Evolutionary conservation across 164 flowering plant species (phyloP).

Genomic region (Magnolia kwangsiensis): DNA sequence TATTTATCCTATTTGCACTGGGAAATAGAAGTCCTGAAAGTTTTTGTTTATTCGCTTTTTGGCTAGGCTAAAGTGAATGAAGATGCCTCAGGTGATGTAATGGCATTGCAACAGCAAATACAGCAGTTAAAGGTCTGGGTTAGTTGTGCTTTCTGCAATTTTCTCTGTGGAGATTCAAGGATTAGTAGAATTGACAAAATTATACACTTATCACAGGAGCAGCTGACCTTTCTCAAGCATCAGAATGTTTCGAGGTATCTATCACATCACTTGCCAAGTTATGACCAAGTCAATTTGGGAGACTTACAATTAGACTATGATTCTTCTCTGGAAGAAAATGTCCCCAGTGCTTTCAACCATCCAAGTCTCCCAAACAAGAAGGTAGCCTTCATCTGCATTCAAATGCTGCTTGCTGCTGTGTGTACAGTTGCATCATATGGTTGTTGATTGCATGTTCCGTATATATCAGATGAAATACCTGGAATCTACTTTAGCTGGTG

Average conservation of each 20-base stretch:
- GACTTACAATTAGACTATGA: conserved; percentile 20
- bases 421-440: not conserved
- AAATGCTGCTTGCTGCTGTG: not conserved
- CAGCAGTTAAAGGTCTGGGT: conserved; percentile 60
- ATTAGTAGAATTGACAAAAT: conserved; percentile 12
- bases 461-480: conserved; percentile 38
- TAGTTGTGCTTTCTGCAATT: not conserved
- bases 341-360: conserved; percentile 11
- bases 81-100: conserved; percentile 81
- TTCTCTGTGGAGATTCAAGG: not conserved
- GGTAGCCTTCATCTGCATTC: conserved; percentile 27
- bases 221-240: conserved; percentile 56
- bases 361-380: conserved; percentile 22
- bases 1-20: not conserved
- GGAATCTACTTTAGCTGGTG: conserved; percentile 46
- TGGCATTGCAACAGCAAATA: conserved; percentile 67
- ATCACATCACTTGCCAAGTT: conserved; percentile 16
- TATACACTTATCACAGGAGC: conserved; percentile 44
- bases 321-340: conserved; percentile 18
- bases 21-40: not conserved
- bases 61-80: conserved; percentile 84
- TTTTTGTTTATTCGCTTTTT: conserved; percentile 1
- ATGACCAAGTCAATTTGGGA: conserved; percentile 23
- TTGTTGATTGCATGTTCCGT: conserved; percentile 4
- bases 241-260: conserved; percentile 30